Percentiles rank a stretch among this genome's conserved stretches.
Evolutionary conservation across 345 rosid species (phyloP).

Genomic region (Lumnitzera littorea): DNA sequence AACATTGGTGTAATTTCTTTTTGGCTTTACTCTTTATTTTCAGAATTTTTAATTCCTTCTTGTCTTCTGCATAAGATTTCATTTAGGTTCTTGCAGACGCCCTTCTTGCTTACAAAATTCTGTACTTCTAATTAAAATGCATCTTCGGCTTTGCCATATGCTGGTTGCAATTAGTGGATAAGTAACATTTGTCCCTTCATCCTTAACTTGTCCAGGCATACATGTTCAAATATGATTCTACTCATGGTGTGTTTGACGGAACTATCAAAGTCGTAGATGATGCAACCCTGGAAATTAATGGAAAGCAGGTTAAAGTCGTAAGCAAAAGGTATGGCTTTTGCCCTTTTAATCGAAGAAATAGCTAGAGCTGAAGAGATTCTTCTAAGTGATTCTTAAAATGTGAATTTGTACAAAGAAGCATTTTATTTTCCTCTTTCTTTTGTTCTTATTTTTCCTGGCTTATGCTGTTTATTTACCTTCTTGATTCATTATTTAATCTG

Average conservation of each 20-base stretch:
- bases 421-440: no score
- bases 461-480: background rate
- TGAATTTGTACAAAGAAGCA: background rate
- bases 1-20: no score
- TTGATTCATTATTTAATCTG: background rate
- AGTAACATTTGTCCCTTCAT: background rate
- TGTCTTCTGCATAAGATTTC: no score
- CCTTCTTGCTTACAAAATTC: no score
- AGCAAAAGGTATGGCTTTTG: conserved; percentile 54
- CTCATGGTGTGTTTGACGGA: conserved; percentile 84
- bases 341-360: background rate
- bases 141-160: no score
- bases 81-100: no score
- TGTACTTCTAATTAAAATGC: no score
- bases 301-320: conserved; percentile 62
- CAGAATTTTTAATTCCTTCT: no score
- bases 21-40: no score
- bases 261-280: conserved; percentile 65
- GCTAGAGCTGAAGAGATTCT: background rate
- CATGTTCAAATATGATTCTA: conserved; percentile 95
- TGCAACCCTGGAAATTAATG: conserved; percentile 86
- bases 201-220: conserved; percentile 57
- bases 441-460: no score
- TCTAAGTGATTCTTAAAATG: background rate
- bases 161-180: no score